Base-by-base conservation (phyloP, 768 basidiomycete species). In the Pleurotus giganteus region DNA sequence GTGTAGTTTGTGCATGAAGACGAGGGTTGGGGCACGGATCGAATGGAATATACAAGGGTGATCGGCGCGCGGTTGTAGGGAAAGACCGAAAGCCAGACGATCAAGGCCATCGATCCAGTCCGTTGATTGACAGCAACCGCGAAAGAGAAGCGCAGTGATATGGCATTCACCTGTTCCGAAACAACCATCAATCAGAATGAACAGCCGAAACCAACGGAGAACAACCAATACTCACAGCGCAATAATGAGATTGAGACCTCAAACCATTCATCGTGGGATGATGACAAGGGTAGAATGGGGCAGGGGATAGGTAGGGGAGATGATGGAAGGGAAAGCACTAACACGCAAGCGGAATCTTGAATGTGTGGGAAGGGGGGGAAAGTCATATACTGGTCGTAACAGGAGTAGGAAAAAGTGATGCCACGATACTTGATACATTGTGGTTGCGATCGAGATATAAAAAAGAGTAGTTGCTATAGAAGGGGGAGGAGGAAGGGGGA, bases 221-320 rank as follows among this genome's bases (percentile, higher is more conserved):
- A n/a, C n/a, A n/a, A n/a, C n/a, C n/a, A n/a, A n/a, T n/a, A n/a
- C n/a, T n/a, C n/a, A n/a, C n/a, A n/a, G n/a, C n/a, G n/a, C n/a
- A n/a, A n/a, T n/a, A n/a, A n/a, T n/a, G n/a, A n/a, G n/a, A n/a
- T n/a, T n/a, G n/a, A n/a, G n/a, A n/a, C n/a, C n/a, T n/a, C n/a
- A n/a, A n/a, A n/a, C n/a, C n/a, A n/a, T 95, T 12, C 39, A 41
- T 41, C 39, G 39, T 41, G 39, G 19, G 39, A 41, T 7, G 49
- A 26, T 28, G 26, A 28, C 19, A 26, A 26, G 44, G 44, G 44
- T 45, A 5, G 23, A 45, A 23, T 26, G 44, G 27, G 44, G 26
- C 19, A 28, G 24, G 7, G 15, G n/a, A 24, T 24, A 23, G 44
- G 44, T 45, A 12, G 34, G 49, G 34, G 49, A 7, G 31, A 24